Evolutionary conservation across 148 eudicot genomes (phyloP), one percentile per base, ranked within the genome.

Genomic region (Diospyros lotus): DNA sequence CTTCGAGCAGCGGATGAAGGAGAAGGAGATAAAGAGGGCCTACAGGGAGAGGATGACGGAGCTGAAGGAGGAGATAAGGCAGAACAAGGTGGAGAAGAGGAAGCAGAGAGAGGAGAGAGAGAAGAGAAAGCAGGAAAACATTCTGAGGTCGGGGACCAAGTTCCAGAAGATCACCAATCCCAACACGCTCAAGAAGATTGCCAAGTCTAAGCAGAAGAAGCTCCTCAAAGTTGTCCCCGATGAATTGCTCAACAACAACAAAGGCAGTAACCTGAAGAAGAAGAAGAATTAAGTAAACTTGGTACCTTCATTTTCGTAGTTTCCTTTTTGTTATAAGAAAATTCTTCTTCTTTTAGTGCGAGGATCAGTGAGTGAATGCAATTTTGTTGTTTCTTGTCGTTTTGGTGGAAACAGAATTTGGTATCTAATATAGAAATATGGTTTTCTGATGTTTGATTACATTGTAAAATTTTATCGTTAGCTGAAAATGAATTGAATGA

Each of bases 131-230:
- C 61, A 84, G 83, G 91, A 87, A 83, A 90, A 90, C 15, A 77
- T 89, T 7, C 54, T 95, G 5, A 87, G 78, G 69, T 76, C 90
- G 18, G 99, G 99, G 28, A 89, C 93, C 3, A 93, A 89, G 86
- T 75, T 95, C 11, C 99, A 95, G 91, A 85, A 78, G 83, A 87
- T 95, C 64, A 80, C 94, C 0, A 95, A 95, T 53, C 99, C 97
- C 5, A 93, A 91, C 50, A 93, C 99, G 0, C 82, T 93, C 1
- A 84, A 93, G 93, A 90, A 88, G 94, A 82, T 95, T 74, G 87
- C 93, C 2, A 90, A 92, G 48, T 87, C 92, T 1, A 92, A 89
- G 81, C 84, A 92, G 71, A 72, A 86, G 71, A 95, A 95, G 84
- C 81, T 73, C 6, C 94, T 95, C 67, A 92, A 87, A 89, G 87